Conservation (phyloP, 148 eudicot genomes). For the Vaccinium corymbosum region DNA sequence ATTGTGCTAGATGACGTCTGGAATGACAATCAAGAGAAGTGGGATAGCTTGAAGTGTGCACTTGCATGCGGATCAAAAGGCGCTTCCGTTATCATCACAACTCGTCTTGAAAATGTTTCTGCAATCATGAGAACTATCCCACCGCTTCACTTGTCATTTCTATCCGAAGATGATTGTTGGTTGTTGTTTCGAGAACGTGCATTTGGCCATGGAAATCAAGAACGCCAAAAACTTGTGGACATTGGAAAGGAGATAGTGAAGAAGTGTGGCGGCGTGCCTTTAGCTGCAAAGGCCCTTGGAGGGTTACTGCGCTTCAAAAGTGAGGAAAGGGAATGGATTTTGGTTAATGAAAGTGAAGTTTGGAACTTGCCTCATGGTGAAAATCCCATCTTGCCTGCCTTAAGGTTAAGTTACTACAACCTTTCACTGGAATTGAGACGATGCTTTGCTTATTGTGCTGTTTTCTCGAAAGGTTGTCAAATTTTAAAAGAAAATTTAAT, state of each 20-base stretch:
- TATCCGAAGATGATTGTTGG: neutral
- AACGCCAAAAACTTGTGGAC: neutral
- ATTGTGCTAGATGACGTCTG: neutral
- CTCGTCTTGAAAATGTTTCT: neutral
- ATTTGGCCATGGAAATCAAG: neutral
- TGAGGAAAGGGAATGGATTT: neutral
- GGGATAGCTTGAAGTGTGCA: neutral
- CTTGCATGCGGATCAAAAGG: neutral
- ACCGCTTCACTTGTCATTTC: neutral
- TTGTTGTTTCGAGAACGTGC: neutral
- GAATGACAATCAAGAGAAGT: neutral
- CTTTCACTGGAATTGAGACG: neutral
- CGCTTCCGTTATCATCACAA: neutral
- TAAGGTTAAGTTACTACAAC: neutral
- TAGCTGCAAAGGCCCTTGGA: constrained; percentile 11
- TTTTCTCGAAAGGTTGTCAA: neutral
- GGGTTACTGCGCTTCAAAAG: neutral
- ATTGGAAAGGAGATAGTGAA: neutral
- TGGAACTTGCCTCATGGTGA: neutral
- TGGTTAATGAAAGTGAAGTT: neutral
- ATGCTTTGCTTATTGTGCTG: constrained; percentile 10
- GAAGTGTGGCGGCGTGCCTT: constrained; percentile 9
- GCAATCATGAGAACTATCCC: neutral
- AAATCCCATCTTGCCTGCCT: neutral
- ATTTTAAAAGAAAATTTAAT: neutral